phyloP scores from a whole-genome alignment of 2,329 filamentous ascomycete species.

The Canariomyces notabilis region DNA sequence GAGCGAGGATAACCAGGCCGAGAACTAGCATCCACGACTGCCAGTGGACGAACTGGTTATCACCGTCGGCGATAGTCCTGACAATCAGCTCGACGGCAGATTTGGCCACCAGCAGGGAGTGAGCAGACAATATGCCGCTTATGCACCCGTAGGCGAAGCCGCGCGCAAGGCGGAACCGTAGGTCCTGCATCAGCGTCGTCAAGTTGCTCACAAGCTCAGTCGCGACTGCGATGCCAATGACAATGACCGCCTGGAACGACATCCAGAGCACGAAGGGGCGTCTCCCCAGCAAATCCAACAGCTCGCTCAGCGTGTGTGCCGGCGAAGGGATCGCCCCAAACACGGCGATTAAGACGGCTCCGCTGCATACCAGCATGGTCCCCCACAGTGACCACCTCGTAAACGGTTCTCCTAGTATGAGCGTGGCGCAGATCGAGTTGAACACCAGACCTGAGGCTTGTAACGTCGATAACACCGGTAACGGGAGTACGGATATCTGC shows the following conservation, averaged over 20 bases:
- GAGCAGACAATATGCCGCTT: slow-evolving; percentile 88
- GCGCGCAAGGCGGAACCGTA: slow-evolving; percentile 67
- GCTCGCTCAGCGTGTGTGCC: slow-evolving; percentile 78
- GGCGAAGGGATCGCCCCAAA: slow-evolving; percentile 94
- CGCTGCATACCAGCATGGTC: slow-evolving; percentile 78
- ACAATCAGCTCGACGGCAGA: slow-evolving; percentile 94
- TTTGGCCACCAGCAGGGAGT: slow-evolving; percentile 89
- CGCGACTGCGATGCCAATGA: slow-evolving; percentile 60
- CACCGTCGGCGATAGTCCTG: slow-evolving; percentile 72
- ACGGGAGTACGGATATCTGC: slow-evolving; percentile 90
- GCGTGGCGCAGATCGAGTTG: slow-evolving; percentile 93
- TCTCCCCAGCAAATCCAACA: slow-evolving; percentile 69
- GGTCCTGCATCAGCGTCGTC: slow-evolving; percentile 51
- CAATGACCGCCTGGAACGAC: slow-evolving; percentile 68
- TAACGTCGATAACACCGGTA: slow-evolving; percentile 89
- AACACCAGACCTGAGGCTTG: slow-evolving; percentile 96
- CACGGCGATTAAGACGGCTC: slow-evolving; percentile 85
- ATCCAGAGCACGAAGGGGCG: slow-evolving; percentile 85
- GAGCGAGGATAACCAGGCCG: slow-evolving; percentile 71
- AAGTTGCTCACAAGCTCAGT: slow-evolving; percentile 53
- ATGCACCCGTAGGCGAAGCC: slow-evolving; percentile 86
- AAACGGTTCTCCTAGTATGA: slow-evolving; percentile 90
- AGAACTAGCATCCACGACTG: slow-evolving; percentile 90
- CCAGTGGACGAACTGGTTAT: slow-evolving; percentile 94
- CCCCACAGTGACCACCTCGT: slow-evolving; percentile 89